These are phyloP conservation scores for Paxillus involutus DNA, from an alignment of 768 basidiomycete genomes.

Conservation along the genomic window DNA sequence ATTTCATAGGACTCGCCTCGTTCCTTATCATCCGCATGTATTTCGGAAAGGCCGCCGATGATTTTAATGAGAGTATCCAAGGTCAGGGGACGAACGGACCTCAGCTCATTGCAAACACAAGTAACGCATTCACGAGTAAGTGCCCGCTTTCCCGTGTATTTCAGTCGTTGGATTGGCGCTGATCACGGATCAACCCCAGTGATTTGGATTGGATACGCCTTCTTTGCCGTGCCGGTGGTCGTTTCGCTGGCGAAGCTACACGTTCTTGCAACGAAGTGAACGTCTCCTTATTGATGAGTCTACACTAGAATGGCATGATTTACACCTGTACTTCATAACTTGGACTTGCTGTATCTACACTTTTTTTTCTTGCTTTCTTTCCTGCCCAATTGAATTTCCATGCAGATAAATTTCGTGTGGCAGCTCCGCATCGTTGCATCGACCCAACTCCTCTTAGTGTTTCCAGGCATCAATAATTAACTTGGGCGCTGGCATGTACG, in stretches of 20 bases:
- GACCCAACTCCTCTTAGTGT: no score
- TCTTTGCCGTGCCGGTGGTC: slow-evolving; percentile 69
- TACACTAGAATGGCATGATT: no score
- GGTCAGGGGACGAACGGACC: slow-evolving; percentile 54
- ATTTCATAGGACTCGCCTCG: slow-evolving; percentile 54
- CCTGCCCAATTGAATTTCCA: no score
- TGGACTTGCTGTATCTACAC: background rate
- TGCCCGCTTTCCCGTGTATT: slow-evolving; percentile 10
- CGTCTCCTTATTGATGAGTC: background rate
- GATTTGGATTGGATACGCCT: slow-evolving; percentile 78
- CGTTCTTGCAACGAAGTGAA: slow-evolving; percentile 47
- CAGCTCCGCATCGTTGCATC: no score
- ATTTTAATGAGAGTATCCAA: slow-evolving; percentile 68
- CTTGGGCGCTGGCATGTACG: no score
- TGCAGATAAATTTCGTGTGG: no score
- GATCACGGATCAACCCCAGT: slow-evolving; percentile 40
- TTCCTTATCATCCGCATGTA: slow-evolving; percentile 77
- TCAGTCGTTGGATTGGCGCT: background rate
- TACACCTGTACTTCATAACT: background rate
- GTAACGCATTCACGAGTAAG: slow-evolving; percentile 77
- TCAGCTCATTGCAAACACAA: slow-evolving; percentile 56
- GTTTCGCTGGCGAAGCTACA: slow-evolving; percentile 69
- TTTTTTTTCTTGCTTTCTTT: background rate
- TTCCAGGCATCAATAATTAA: no score
- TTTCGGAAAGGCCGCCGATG: slow-evolving; percentile 76